Base-by-base conservation (phyloP, 179 eudicot genomes). In the Silene vulgaris region DNA sequence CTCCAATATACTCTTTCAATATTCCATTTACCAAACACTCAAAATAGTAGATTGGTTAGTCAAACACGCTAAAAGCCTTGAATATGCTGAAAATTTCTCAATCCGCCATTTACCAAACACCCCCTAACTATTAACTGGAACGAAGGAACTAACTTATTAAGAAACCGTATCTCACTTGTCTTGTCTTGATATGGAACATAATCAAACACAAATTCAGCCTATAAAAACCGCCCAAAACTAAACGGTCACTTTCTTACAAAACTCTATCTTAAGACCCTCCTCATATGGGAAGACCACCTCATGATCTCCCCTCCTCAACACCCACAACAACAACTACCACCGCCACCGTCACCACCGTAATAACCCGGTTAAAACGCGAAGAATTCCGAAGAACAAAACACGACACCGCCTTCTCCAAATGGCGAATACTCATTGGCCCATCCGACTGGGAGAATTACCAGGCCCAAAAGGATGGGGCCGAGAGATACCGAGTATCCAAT, bases 391-490 rank as follows among this genome's bases (percentile, higher is more conserved):
- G 85, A 75, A 94, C 97, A 63, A 94, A 88, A 68, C 97, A 94
- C 66, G 98, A 92, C 73, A 77, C 89, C 21, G 82, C 83, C 75
- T 91, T 94, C 87, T 87, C 94, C 20, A 72, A 74, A 13, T 92
- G 97, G 98, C 84, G 89, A 90, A 79, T 90, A 62, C 83, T 94
- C 35, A 86, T 92, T n/a, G 98, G 97, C 43, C 81, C 91, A 19
- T 80, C 78, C 2, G 96, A 94, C 73, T 92, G 97, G 97, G 90
- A 85, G 60, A 72, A 90, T 26, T 81, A 94, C 68, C 71, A 40
- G 64, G 29, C 69, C 43, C 82, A 87, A 5, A 89, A 83, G 69
- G 94, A 92, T 72, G 97, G 97, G 65, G 90, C 87, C 0, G 92
- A 88, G 78, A 86, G 89, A 76, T 94, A 94, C 82, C 82, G 97